These are phyloP conservation scores for Nakazawaea sp. DNA, from an alignment of 805 yeast species.

Conservation along the genomic window DNA sequence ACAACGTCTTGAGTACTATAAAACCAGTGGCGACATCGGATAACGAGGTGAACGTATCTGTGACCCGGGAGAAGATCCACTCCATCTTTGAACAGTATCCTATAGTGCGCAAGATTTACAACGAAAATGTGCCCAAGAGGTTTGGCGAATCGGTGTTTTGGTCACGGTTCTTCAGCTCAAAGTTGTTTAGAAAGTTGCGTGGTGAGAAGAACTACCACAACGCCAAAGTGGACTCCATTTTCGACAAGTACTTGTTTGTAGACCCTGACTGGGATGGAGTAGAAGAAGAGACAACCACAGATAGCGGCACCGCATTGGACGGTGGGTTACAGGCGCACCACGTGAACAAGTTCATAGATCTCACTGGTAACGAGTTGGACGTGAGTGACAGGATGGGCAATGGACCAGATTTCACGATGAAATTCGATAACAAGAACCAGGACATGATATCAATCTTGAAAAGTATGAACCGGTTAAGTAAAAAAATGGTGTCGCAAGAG, in stretches of 20 bases:
- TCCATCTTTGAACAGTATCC: slow-evolving; percentile 93
- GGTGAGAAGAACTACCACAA: slow-evolving; percentile 78
- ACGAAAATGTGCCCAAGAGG: slow-evolving; percentile 78
- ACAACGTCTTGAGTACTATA: slow-evolving; percentile 88
- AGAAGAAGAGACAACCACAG: slow-evolving; percentile 29
- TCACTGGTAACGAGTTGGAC: slow-evolving; percentile 77
- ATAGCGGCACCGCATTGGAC: slow-evolving; percentile 7
- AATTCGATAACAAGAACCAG: slow-evolving; percentile 44
- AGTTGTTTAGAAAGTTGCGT: slow-evolving; percentile 76
- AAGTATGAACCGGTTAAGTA: slow-evolving; percentile 84
- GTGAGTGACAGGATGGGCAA: slow-evolving; percentile 73
- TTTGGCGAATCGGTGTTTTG: slow-evolving; percentile 89
- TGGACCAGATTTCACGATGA: slow-evolving; percentile 86
- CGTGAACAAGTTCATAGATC: slow-evolving; percentile 68
- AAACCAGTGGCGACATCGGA: slow-evolving; percentile 91
- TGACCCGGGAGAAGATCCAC: slow-evolving; percentile 83
- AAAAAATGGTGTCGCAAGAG: slow-evolving; percentile 64
- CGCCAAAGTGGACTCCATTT: slow-evolving; percentile 75
- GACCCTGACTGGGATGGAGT: slow-evolving; percentile 50
- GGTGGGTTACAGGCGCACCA: slow-evolving; percentile 29
- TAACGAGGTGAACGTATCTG: slow-evolving; percentile 87
- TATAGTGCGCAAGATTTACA: slow-evolving; percentile 79
- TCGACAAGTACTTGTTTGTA: slow-evolving; percentile 75
- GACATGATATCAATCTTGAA: slow-evolving; percentile 73
- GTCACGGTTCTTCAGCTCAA: slow-evolving; percentile 92